phyloP scores from a whole-genome alignment of 345 rosid species.

The Eucalyptus erythrocorys region DNA sequence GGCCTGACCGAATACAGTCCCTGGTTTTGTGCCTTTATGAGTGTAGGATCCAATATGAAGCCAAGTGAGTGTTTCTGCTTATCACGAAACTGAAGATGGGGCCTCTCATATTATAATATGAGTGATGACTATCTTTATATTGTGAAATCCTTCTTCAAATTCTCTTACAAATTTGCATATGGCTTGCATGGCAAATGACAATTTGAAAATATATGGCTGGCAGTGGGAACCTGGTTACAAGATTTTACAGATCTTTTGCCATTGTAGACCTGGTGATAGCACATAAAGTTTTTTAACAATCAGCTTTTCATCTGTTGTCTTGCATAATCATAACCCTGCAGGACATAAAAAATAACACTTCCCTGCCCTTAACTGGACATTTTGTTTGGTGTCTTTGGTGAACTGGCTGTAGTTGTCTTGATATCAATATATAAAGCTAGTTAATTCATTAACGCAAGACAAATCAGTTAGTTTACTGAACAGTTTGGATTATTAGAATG shows the following conservation, averaged over 20 bases:
- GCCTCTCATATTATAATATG: not conserved
- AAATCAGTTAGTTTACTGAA: not conserved
- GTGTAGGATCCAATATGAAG: not conserved
- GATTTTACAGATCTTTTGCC: not conserved
- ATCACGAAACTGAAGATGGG: not conserved
- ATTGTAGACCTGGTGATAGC: not conserved
- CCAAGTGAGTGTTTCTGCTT: not conserved
- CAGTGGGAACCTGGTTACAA: not conserved
- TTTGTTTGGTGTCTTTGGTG: not conserved
- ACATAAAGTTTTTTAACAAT: not conserved
- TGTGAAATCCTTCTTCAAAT: not conserved
- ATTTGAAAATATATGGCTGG: not conserved
- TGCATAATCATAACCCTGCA: not conserved
- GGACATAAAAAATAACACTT: not conserved
- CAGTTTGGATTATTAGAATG: not conserved
- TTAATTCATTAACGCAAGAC: not conserved
- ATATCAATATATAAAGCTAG: not conserved
- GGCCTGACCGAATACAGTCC: not conserved
- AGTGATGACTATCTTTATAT: not conserved
- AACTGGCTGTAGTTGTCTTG: not conserved
- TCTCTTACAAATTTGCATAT: not conserved
- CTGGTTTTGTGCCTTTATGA: not conserved
- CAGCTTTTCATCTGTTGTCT: not conserved
- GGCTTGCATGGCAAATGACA: not conserved
- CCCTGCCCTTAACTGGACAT: not conserved